Evolutionary conservation across 1,284 basidiomycete genomes (phyloP), one percentile per base, ranked within the genome.

Genomic region (Ceratobasidium sp.): DNA sequence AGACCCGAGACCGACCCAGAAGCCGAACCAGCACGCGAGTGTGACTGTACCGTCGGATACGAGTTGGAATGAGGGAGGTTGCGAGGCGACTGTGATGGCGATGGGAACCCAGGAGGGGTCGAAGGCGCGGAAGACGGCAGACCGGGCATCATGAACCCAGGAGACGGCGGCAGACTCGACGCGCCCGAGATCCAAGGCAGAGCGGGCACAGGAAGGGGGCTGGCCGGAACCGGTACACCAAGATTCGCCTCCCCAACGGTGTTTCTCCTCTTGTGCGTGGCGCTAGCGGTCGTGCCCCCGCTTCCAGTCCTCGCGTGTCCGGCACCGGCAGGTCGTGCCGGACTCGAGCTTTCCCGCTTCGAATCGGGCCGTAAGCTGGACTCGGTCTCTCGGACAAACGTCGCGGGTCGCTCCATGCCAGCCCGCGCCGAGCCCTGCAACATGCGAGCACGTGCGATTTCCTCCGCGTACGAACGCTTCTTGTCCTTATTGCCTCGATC

Each of bases 331-430:
- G 70, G 42, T 38, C 70, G 70, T 57, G 59, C 26, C 23, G 70
- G 42, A 44, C 66, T 26, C 15, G 28, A 7, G 38, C 5, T 62
- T 23, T 62, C 33, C 20, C 70, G 42, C 38, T 59, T 57, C 12
- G 44, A 20, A 28, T 59, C 59, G 40, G 15, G 57, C 57, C 26
- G 5, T 59, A 38, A 38, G 33, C 40, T 62, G 6, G 33, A 20
- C n/a, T 71, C 57, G 17, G 70, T n/a, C 9, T 73, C 70, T 17
- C 70, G 57, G 40, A 73, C 57, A 73, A 73, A 62, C n/a, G 38
- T 48, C 20, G 57, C 70, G 20, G 70, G 70, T 9, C 70, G 70
- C 7, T 62, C 70, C 26, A 62, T 26, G 17, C 70, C 70, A 20
- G 70, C 70, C 6, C 70, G 70, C 42, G 70, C 70, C 1, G 44